These are phyloP conservation scores for Hygrophoropsis aurantiaca DNA, from an alignment of 768 basidiomycete genomes.

Conservation along the genomic window DNA sequence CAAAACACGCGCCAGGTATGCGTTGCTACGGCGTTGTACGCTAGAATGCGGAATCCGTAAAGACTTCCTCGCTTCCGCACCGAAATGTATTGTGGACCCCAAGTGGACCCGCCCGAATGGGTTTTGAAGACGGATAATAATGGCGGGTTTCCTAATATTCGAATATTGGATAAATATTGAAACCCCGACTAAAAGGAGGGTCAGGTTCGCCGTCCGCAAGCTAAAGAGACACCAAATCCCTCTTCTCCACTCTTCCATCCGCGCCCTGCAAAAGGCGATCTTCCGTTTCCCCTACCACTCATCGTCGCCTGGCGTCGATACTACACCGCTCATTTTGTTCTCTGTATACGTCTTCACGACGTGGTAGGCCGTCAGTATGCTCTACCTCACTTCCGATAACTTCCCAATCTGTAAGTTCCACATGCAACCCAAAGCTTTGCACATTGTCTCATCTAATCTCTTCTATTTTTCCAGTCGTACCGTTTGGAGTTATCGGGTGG, in stretches of 20 bases:
- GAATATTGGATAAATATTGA: slow-evolving; percentile 1
- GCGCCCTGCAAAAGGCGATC: neutral
- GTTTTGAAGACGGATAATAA: too few species aligned
- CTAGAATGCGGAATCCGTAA: too few species aligned
- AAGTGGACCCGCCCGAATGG: too few species aligned
- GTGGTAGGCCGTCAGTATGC: slow-evolving; percentile 43
- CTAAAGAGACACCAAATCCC: neutral
- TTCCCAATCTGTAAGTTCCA: slow-evolving; percentile 82
- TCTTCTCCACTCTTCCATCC: neutral
- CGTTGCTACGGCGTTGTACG: too few species aligned
- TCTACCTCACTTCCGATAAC: slow-evolving; percentile 88
- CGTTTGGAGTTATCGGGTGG: slow-evolving; percentile 86
- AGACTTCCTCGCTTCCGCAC: too few species aligned
- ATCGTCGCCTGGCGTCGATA: slow-evolving; percentile 11
- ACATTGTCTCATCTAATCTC: slow-evolving; percentile 3
- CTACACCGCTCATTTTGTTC: slow-evolving; percentile 12
- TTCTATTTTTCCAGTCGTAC: slow-evolving; percentile 62
- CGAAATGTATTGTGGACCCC: too few species aligned
- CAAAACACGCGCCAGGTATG: too few species aligned
- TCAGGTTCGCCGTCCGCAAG: neutral
- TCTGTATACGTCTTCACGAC: slow-evolving; percentile 1
- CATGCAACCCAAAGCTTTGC: slow-evolving; percentile 1
- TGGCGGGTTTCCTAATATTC: too few species aligned
- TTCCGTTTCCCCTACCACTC: neutral
- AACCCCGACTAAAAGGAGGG: slow-evolving; percentile 2